Percentiles rank a stretch among this genome's conserved stretches.
phyloP scores from a whole-genome alignment of 2,329 filamentous ascomycete genomes.

The Ophiobolus disseminans region DNA sequence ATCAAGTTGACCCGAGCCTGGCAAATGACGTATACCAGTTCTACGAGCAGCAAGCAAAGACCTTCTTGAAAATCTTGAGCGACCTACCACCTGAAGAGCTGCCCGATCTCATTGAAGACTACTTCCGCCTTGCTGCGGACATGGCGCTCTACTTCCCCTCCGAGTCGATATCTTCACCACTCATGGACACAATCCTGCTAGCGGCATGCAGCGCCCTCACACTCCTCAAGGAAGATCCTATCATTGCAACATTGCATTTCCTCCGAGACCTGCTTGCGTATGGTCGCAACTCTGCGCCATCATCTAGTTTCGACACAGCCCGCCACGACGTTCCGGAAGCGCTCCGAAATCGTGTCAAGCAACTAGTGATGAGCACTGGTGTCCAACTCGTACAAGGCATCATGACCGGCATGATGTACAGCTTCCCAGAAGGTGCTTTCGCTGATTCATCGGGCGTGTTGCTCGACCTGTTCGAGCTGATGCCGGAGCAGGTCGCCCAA shows the following conservation, averaged over 20 bases:
- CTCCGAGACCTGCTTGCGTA: slow-evolving; percentile 89
- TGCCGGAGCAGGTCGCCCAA: slow-evolving; percentile 76
- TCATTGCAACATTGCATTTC: slow-evolving; percentile 92
- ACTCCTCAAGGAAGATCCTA: slow-evolving; percentile 87
- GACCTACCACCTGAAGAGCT: slow-evolving; percentile 80
- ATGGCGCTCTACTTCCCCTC: slow-evolving; percentile 92
- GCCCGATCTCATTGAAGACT: slow-evolving; percentile 89
- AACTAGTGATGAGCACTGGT: slow-evolving; percentile 73
- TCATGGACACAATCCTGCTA: slow-evolving; percentile 84
- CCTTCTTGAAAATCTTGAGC: slow-evolving; percentile 87
- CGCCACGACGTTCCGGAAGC: slow-evolving; percentile 69
- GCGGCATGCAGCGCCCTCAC: slow-evolving; percentile 86
- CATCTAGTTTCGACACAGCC: slow-evolving; percentile 67
- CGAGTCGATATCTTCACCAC: slow-evolving; percentile 77
- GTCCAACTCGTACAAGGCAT: slow-evolving; percentile 84
- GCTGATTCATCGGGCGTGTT: slow-evolving; percentile 93
- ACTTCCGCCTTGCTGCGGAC: slow-evolving; percentile 91
- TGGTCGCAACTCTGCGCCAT: slow-evolving; percentile 73
- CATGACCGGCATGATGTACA: slow-evolving; percentile 99
- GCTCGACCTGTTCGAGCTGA: slow-evolving; percentile 84
- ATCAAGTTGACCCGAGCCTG: slow-evolving; percentile 81
- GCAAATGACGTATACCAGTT: slow-evolving; percentile 90
- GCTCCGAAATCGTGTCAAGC: slow-evolving; percentile 75
- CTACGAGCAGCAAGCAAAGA: slow-evolving; percentile 90
- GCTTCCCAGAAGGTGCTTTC: slow-evolving; percentile 94